Conservation (phyloP, 2,329 filamentous ascomycete species). For the Penicillium sp. region DNA sequence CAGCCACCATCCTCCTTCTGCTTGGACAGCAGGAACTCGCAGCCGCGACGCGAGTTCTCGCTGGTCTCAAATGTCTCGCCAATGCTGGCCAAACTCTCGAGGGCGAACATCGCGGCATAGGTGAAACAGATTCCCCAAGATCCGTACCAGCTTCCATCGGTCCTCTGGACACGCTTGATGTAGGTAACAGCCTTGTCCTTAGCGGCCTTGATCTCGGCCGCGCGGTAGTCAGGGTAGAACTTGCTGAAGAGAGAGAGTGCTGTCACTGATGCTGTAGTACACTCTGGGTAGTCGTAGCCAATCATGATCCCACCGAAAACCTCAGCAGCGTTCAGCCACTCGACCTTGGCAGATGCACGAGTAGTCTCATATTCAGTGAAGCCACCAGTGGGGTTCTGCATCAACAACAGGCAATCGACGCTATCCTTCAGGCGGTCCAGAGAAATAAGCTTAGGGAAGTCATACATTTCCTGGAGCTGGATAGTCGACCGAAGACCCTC, state of each 20-base stretch:
- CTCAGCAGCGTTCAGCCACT: slow-evolving; percentile 90
- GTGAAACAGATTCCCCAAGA: slow-evolving; percentile 98
- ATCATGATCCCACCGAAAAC: slow-evolving; percentile 98
- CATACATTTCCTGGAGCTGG: slow-evolving; percentile 74
- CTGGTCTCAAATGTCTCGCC: slow-evolving; percentile 81
- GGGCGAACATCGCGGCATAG: slow-evolving; percentile 93
- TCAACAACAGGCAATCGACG: slow-evolving; percentile 84
- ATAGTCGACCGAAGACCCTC: slow-evolving; percentile 88
- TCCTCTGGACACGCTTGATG: slow-evolving; percentile 75
- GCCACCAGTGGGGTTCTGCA: slow-evolving; percentile 84
- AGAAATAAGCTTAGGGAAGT: slow-evolving; percentile 72
- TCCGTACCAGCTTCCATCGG: slow-evolving; percentile 95
- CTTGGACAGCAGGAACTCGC: slow-evolving; percentile 80
- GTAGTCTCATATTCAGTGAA: slow-evolving; percentile 88
- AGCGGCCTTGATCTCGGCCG: slow-evolving; percentile 71
- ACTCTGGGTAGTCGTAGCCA: slow-evolving; percentile 97
- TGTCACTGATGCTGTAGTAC: slow-evolving; percentile 91
- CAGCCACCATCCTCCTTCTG: slow-evolving; percentile 90
- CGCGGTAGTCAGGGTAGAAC: slow-evolving; percentile 78
- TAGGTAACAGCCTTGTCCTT: slow-evolving; percentile 74
- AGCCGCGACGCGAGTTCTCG: slow-evolving; percentile 69
- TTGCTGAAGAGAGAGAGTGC: slow-evolving; percentile 79
- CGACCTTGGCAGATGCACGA: slow-evolving; percentile 74
- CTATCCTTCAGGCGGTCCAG: slow-evolving; percentile 81
- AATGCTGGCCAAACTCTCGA: slow-evolving; percentile 79